Evolutionary conservation across 2,329 filamentous ascomycete genomes (phyloP).

Genomic region (Penicillium sp.): DNA sequence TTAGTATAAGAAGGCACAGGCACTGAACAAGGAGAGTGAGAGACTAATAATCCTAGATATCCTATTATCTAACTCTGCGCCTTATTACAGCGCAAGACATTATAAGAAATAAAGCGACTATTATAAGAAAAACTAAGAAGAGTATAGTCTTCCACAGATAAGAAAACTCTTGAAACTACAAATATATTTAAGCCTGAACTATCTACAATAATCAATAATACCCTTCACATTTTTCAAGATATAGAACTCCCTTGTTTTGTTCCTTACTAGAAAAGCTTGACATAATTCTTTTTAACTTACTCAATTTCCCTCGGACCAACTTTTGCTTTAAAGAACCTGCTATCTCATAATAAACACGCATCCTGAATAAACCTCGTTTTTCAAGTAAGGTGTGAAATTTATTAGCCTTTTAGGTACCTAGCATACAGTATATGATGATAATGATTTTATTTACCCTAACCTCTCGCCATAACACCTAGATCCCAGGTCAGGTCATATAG

Average conservation of each 20-base stretch:
- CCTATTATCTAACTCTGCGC: neutral
- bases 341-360: neutral
- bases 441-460: neutral
- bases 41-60: neutral
- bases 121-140: neutral
- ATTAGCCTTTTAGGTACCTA: neutral
- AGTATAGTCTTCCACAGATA: neutral
- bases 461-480: too few species aligned
- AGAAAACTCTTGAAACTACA: neutral
- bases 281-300: neutral
- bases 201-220: neutral
- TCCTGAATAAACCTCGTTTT: neutral
- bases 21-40: neutral
- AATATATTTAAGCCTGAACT: neutral
- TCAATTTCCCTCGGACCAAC: neutral
- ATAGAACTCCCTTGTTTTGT: neutral
- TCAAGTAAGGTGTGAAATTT: neutral
- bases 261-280: neutral
- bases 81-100: neutral
- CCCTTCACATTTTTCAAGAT: neutral
- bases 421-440: neutral
- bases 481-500: conserved; percentile 11
- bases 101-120: neutral
- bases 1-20: conserved; percentile 2
- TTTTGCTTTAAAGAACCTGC: neutral